Evolutionary conservation across 345 rosid species (phyloP).

Genomic region (Cardamine resedifolia): DNA sequence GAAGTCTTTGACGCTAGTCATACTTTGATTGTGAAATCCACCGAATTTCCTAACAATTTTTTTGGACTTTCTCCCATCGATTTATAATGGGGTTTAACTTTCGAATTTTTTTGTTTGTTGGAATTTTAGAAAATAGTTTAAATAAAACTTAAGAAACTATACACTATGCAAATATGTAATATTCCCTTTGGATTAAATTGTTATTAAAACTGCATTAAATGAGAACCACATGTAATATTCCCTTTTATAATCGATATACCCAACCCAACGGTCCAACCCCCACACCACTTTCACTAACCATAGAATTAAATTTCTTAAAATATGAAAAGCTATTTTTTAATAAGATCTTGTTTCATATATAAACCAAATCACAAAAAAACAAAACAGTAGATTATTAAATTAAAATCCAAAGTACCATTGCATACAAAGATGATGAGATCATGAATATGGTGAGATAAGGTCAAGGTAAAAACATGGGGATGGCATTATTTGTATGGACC

Average conservation of each 20-base stretch:
- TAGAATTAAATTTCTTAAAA: neutral
- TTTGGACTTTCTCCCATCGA: neutral
- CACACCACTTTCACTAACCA: constrained; percentile 1
- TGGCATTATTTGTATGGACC: constrained; percentile 3
- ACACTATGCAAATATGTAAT: neutral
- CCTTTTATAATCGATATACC: neutral
- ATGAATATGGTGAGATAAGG: constrained; percentile 25
- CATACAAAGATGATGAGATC: constrained; percentile 2
- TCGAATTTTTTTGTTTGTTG: neutral
- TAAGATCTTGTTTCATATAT: neutral
- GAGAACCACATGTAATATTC: neutral
- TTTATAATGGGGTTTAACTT: neutral
- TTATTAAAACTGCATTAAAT: neutral
- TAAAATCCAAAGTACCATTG: neutral
- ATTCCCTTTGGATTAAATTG: neutral
- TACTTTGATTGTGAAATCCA: constrained; percentile 31
- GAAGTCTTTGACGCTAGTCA: constrained; percentile 13
- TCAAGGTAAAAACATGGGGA: constrained; percentile 18
- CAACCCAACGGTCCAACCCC: constrained; percentile 11
- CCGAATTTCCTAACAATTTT: constrained; percentile 8
- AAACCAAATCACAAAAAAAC: neutral
- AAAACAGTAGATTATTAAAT: neutral
- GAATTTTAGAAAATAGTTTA: neutral
- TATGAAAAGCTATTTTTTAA: neutral
- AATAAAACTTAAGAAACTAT: neutral